A percentile compares a stretch with the other conserved stretches of the same genome.
phyloP scores from a whole-genome alignment of 176 grass and related monocot species.

The Carex cristatella region DNA sequence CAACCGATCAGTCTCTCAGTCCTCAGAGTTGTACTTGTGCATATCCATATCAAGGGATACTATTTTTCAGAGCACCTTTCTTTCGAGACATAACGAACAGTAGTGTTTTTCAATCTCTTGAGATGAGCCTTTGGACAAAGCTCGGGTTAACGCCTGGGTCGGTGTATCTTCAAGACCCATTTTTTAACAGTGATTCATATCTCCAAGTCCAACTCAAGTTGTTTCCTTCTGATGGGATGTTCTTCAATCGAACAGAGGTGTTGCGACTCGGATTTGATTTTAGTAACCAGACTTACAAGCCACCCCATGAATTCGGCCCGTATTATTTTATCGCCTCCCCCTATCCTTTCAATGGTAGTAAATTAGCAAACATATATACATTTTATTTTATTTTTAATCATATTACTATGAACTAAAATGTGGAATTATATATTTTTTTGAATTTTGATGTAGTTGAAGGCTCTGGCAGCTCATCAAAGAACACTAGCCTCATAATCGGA shows the following conservation, averaged over 20 bases:
- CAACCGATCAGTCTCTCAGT: slow-evolving; percentile 51
- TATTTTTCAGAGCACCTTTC: slow-evolving; percentile 63
- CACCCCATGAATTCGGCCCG: slow-evolving; percentile 61
- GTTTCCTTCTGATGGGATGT: slow-evolving; percentile 54
- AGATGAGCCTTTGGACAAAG: slow-evolving; percentile 56
- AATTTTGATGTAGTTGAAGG: slow-evolving; percentile 29
- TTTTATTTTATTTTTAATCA: neutral
- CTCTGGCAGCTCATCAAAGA: slow-evolving; percentile 30
- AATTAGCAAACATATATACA: neutral
- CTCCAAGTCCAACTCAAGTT: slow-evolving; percentile 63
- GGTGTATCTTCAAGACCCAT: slow-evolving; percentile 68
- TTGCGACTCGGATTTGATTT: slow-evolving; percentile 72
- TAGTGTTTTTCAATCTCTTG: slow-evolving; percentile 65
- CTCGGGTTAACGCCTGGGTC: slow-evolving; percentile 62
- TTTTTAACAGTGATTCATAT: slow-evolving; percentile 55
- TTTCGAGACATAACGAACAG: slow-evolving; percentile 65
- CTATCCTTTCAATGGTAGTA: slow-evolving; percentile 75
- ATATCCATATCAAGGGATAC: slow-evolving; percentile 68
- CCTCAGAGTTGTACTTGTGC: slow-evolving; percentile 86
- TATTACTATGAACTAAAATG: neutral
- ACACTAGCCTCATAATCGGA: slow-evolving; percentile 55
- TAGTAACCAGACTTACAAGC: slow-evolving; percentile 83
- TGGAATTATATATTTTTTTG: neutral
- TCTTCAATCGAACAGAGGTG: slow-evolving; percentile 77
- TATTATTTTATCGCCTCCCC: slow-evolving; percentile 67